These are phyloP conservation scores for Butyriboletus loyo DNA, from an alignment of 768 basidiomycete species.

Conservation along the genomic window DNA sequence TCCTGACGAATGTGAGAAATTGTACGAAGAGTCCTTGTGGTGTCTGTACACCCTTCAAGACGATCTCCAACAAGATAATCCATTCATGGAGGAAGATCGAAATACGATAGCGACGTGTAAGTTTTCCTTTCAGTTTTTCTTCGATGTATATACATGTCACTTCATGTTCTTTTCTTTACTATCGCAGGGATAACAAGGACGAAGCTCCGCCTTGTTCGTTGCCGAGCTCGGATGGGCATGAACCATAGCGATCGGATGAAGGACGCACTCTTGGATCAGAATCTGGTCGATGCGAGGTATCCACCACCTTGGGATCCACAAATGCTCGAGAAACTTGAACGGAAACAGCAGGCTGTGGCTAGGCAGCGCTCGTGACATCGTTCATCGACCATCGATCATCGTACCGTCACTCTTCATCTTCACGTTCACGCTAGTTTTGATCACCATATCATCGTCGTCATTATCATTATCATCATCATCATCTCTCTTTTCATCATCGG, in stretches of 20 bases:
- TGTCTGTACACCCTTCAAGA: slow-evolving; percentile 91
- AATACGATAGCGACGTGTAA: slow-evolving; percentile 74
- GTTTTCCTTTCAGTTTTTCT: slow-evolving; percentile 23
- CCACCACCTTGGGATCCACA: slow-evolving; percentile 72
- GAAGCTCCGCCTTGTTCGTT: slow-evolving; percentile 77
- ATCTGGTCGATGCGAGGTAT: slow-evolving; percentile 66
- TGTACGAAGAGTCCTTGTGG: slow-evolving; percentile 95
- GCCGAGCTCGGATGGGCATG: slow-evolving; percentile 76
- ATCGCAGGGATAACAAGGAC: slow-evolving; percentile 77
- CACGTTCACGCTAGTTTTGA: not conserved
- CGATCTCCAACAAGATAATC: slow-evolving; percentile 79
- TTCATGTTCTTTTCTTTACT: not conserved
- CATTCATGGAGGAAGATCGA: slow-evolving; percentile 81
- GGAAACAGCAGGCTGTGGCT: slow-evolving; percentile 23
- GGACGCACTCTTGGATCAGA: slow-evolving; percentile 77
- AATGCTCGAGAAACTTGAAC: slow-evolving; percentile 30
- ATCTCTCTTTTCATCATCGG: not conserved
- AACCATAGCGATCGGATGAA: slow-evolving; percentile 66
- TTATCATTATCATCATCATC: not conserved
- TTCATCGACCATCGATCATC: too few species aligned
- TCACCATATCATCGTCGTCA: not conserved
- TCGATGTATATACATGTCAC: not conserved
- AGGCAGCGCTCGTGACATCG: slow-evolving; percentile 6
- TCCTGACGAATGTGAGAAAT: slow-evolving; percentile 83
- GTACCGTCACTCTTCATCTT: not conserved